Evolutionary conservation across 2,329 filamentous ascomycete species (phyloP).

Genomic region (Waltergamsia citrina): DNA sequence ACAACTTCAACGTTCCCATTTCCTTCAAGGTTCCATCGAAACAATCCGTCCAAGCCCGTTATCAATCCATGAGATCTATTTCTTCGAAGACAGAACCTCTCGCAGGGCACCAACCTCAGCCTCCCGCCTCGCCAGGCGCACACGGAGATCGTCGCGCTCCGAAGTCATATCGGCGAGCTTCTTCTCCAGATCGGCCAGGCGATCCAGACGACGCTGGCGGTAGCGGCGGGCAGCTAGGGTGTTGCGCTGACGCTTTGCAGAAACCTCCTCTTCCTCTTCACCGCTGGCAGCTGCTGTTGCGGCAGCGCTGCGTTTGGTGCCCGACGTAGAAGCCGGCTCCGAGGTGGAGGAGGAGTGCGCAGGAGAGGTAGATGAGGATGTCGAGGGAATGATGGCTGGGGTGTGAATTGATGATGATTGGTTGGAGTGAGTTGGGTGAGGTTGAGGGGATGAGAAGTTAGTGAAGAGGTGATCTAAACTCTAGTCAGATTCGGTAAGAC

Average conservation of each 20-base stretch:
- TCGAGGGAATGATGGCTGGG: background rate
- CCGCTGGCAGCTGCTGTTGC: constrained; percentile 3
- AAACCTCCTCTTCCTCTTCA: constrained; percentile 13
- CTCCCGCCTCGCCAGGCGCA: constrained; percentile 54
- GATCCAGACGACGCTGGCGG: constrained; percentile 60
- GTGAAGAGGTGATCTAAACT: background rate
- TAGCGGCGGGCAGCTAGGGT: constrained; percentile 64
- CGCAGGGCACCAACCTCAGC: constrained; percentile 54
- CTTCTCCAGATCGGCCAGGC: constrained; percentile 51
- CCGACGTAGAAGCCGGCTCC: too few relatives aligned
- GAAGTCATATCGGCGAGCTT: constrained; percentile 47
- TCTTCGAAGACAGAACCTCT: constrained; percentile 29
- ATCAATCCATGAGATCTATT: constrained; percentile 8
- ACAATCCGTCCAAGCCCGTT: background rate
- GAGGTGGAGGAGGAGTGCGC: background rate
- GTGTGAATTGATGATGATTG: constrained; percentile 1
- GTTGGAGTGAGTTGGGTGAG: background rate
- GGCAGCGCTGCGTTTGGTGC: background rate
- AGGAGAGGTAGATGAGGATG: constrained; percentile 1
- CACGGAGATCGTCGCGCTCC: constrained; percentile 53
- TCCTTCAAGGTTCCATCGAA: background rate
- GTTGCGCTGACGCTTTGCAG: constrained; percentile 53
- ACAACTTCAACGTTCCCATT: background rate
- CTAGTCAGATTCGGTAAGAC: background rate
- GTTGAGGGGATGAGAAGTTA: background rate